Base-by-base conservation (phyloP, 305 asterid genomes). In the Solanum aculeatissimum region DNA sequence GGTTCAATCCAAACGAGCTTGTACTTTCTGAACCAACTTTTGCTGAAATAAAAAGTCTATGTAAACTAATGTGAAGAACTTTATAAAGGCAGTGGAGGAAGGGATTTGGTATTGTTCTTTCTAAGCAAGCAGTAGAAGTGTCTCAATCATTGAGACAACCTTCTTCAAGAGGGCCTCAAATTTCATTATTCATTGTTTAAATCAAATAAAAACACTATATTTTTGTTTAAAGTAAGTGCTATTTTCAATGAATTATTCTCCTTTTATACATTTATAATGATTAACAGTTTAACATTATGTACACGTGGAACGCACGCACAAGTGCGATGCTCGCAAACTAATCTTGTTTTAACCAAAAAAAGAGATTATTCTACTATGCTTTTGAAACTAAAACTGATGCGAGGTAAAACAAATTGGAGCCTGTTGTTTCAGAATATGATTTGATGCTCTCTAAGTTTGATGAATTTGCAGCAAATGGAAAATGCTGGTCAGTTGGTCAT, bases 1-100 rank as follows among this genome's bases (percentile, higher is more conserved):
- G 99, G 99, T 96, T 96, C 63, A 92, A 92, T 32, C 94, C 94
- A 4, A 91, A 89, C 2, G 99, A 94, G 87, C 90, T 96, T 70
- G 86, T 96, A 84, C 98, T 96, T 0, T 93, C 95, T 58, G 97
- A 93, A 84, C 90, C 91, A 69, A 91, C 92, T 86, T 96, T 90
- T 72, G 86, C 60, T 8, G 98, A n/a, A n/a, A n/a, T n/a, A n/a
- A 96, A 83, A 96, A 96, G 89, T 95, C 95, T 6, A 83, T 80
- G 84, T 97, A 96, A 83, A 92, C 91, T 13, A 84, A 80, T 75
- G 90, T 92, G 0, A 86, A 92, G 86, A 66, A 88, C 40, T 96
- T 96, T 85, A 7, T 83, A 42, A 90, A 86, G 87, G 97, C 99
- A 0, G 98, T 92, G 87, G 95, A 91, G 84, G 99, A 96, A 87